Conservation (phyloP, 2,329 filamentous ascomycete species). For the Epichloe brachyelytri region DNA sequence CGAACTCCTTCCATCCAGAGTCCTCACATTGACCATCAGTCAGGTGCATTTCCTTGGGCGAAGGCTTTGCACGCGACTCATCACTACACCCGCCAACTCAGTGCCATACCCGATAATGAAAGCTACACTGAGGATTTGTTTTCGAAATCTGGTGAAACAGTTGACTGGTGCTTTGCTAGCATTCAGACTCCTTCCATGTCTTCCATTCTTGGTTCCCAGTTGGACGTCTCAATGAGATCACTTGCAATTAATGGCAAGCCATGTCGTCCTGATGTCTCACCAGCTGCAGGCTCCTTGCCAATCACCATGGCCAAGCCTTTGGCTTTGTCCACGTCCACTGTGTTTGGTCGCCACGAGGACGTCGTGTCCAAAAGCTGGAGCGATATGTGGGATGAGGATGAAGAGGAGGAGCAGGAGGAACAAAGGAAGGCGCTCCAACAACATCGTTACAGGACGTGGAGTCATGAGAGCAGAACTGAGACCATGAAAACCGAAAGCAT, state of each 20-base stretch:
- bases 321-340: slow-evolving; percentile 58
- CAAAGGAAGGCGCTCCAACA: slow-evolving; percentile 44
- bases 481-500: slow-evolving; percentile 10
- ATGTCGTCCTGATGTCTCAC: slow-evolving; percentile 33
- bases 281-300: slow-evolving; percentile 57
- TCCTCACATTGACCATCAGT: slow-evolving; percentile 54
- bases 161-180: slow-evolving; percentile 68
- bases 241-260: slow-evolving; percentile 39
- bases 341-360: slow-evolving; percentile 67
- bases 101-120: slow-evolving; percentile 69
- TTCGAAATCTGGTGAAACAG: slow-evolving; percentile 58
- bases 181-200: slow-evolving; percentile 69
- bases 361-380: slow-evolving; percentile 97
- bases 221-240: slow-evolving; percentile 72
- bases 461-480: slow-evolving; percentile 51
- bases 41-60: slow-evolving; percentile 84
- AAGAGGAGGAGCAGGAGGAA: slow-evolving; percentile 60
- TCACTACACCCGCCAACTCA: slow-evolving; percentile 63
- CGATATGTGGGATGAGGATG: slow-evolving; percentile 92
- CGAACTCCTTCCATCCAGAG: slow-evolving; percentile 91
- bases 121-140: slow-evolving; percentile 79
- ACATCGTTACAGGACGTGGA: slow-evolving; percentile 66
- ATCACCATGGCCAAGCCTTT: slow-evolving; percentile 70
- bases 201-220: slow-evolving; percentile 70
- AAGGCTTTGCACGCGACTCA: slow-evolving; percentile 73